phyloP scores from a whole-genome alignment of 1,284 basidiomycete species.

The Ustilago tritici region DNA sequence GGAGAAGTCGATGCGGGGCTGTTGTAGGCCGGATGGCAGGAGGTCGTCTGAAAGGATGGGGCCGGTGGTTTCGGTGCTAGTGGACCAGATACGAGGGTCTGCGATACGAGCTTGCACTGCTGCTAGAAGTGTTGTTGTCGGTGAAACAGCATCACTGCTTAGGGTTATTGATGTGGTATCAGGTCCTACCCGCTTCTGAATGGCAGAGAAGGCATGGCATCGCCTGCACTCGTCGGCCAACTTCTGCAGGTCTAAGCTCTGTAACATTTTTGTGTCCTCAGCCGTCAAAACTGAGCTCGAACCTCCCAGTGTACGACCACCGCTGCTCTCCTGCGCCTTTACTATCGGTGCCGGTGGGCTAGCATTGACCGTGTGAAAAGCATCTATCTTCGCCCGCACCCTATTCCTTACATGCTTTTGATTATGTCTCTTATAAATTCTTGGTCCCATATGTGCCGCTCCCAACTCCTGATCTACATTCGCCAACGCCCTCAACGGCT shows the following conservation, averaged over 20 bases:
- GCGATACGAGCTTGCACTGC: slow-evolving; percentile 18
- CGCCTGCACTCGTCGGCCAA: slow-evolving; percentile 37
- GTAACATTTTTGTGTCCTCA: slow-evolving; percentile 9
- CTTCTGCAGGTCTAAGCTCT: slow-evolving; percentile 24
- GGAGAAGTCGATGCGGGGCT: slow-evolving; percentile 12
- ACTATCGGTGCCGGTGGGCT: too few species aligned
- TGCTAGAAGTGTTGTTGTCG: slow-evolving; percentile 9
- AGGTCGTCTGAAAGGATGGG: slow-evolving; percentile 24
- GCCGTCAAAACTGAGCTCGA: background rate
- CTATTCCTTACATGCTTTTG: slow-evolving; percentile 38
- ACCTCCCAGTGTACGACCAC: background rate
- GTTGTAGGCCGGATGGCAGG: slow-evolving; percentile 17
- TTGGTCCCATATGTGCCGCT: slow-evolving; percentile 48
- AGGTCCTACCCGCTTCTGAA: slow-evolving; percentile 7
- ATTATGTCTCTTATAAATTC: slow-evolving; percentile 48
- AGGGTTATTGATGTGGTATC: background rate
- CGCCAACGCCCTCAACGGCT: slow-evolving; percentile 39
- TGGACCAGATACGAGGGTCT: slow-evolving; percentile 19
- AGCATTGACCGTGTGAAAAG: slow-evolving; percentile 2
- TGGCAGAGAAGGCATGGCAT: slow-evolving; percentile 8
- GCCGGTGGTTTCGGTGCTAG: background rate
- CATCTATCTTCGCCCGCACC: slow-evolving; percentile 34
- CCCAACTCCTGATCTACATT: slow-evolving; percentile 48
- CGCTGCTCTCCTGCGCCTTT: background rate
- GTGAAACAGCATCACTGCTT: background rate